These are phyloP conservation scores for Blastocystis sp. DNA, from an alignment of 352 stramenopile species.

Conservation along the genomic window DNA sequence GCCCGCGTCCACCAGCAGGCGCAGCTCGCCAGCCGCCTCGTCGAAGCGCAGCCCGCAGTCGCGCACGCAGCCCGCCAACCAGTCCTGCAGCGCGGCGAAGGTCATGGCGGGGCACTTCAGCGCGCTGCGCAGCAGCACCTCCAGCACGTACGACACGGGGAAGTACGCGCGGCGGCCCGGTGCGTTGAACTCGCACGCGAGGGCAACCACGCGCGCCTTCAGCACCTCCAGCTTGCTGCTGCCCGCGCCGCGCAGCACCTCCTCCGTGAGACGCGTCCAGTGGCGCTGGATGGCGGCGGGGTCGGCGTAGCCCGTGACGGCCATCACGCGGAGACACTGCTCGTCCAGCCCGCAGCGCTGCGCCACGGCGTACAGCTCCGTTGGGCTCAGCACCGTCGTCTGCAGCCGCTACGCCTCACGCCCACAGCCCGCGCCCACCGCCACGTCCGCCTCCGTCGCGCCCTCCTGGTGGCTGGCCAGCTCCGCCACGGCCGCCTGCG, in stretches of 20 bases:
- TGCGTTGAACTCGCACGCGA: neutral
- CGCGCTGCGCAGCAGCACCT: neutral
- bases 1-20: neutral
- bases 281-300: conserved; percentile 1
- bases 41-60: conserved; percentile 8
- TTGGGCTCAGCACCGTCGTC: neutral
- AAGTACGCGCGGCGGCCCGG: neutral
- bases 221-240: conserved; percentile 9
- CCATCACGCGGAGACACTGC: neutral
- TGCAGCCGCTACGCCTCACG: neutral
- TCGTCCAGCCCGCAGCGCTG: neutral
- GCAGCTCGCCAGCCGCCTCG: neutral
- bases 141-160: conserved; percentile 21
- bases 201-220: neutral
- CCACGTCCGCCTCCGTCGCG: neutral
- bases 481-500: conserved; percentile 15
- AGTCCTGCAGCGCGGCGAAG: neutral
- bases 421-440: neutral
- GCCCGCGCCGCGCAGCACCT: neutral
- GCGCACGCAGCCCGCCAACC: neutral
- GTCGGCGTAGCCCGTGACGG: conserved; percentile 3
- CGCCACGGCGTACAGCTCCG: conserved; percentile 33
- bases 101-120: neutral
- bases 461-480: neutral
- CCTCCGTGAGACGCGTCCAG: neutral